phyloP scores from a whole-genome alignment of 164 flowering plant species.

The Berberis thunbergii region DNA sequence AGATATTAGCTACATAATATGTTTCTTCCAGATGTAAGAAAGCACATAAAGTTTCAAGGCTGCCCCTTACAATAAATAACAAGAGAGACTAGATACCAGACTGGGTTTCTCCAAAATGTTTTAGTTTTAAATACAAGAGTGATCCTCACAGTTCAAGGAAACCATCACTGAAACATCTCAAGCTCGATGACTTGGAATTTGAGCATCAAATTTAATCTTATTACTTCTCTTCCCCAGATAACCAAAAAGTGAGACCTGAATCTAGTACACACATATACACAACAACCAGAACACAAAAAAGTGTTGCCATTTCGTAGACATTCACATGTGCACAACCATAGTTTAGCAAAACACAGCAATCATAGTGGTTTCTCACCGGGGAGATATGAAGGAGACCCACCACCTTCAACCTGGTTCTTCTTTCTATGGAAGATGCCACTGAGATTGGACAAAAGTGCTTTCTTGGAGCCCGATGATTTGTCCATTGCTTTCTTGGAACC shows the following conservation, averaged over 20 bases:
- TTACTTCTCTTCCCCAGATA: background rate
- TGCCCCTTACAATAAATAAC: no score
- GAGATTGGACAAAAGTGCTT: slow-evolving; percentile 45
- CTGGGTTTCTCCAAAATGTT: no score
- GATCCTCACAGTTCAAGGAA: background rate
- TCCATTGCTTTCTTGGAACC: no score
- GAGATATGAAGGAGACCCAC: slow-evolving; percentile 58
- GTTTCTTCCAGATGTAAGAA: no score
- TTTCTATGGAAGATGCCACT: slow-evolving; percentile 65
- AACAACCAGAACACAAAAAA: background rate
- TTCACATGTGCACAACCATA: slow-evolving; percentile 10
- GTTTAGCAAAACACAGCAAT: background rate
- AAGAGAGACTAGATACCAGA: no score
- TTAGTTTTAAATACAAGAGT: background rate
- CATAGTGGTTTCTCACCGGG: slow-evolving; percentile 58
- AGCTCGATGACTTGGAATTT: background rate
- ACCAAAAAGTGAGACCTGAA: background rate
- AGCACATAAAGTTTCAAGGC: no score
- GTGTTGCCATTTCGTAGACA: background rate
- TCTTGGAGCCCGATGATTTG: slow-evolving; percentile 34
- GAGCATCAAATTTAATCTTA: background rate
- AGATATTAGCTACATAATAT: no score
- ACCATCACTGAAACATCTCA: background rate
- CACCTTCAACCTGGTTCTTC: slow-evolving; percentile 50
- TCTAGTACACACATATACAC: background rate